phyloP scores from a whole-genome alignment of 169 alveolate genomes.

The Plasmodium fragile region DNA sequence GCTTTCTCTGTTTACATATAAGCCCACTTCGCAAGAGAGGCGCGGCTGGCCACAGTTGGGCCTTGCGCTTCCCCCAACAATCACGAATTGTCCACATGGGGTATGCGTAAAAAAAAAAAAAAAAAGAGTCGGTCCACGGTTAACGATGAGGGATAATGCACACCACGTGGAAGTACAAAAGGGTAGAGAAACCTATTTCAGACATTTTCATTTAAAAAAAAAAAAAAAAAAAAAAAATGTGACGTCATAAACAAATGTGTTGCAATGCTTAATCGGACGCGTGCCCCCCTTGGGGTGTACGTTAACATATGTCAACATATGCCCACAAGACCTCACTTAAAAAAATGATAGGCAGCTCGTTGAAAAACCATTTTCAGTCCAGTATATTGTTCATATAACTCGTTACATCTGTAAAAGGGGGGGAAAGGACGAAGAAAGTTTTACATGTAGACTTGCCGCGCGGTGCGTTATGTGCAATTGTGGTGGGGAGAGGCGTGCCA shows the following conservation, averaged over 20 bases:
- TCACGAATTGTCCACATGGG: neutral
- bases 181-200: neutral
- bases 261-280: neutral
- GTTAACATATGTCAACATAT: neutral
- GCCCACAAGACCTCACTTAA: neutral
- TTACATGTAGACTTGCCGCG: neutral
- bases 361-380: constrained; percentile 18
- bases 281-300: neutral
- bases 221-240: neutral
- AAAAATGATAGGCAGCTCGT: neutral
- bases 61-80: neutral
- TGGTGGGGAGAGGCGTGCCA: neutral
- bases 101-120: neutral
- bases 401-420: constrained; percentile 55
- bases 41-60: neutral
- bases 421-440: neutral
- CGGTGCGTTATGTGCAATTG: neutral
- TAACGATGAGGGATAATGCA: neutral
- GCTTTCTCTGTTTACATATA: neutral
- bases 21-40: neutral
- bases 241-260: neutral
- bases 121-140: too few species aligned
- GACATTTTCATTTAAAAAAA: neutral
- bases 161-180: neutral
- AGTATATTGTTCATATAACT: constrained; percentile 38